A percentile compares a stretch with the other conserved stretches of the same genome.
These are phyloP conservation scores for Globisporangium barbulae DNA, from an alignment of 352 stramenopile genomes.

Conservation along the genomic window DNA sequence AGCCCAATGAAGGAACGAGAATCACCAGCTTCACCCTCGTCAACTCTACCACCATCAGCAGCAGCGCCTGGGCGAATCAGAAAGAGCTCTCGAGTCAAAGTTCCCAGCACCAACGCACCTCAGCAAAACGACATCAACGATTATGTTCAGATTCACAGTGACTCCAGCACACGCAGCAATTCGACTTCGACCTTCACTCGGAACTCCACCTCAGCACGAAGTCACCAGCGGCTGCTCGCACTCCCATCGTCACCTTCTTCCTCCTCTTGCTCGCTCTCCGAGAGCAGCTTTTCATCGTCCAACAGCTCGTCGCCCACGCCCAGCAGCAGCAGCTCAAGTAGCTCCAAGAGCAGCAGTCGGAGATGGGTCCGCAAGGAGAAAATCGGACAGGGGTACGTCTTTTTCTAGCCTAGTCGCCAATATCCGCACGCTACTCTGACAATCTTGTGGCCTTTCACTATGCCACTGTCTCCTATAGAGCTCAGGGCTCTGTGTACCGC, in stretches of 20 bases:
- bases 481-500: slow-evolving; percentile 70
- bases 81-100: not conserved
- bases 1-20: slow-evolving; percentile 2
- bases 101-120: not conserved
- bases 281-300: slow-evolving; percentile 21
- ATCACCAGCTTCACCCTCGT: not conserved
- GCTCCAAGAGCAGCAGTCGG: slow-evolving; percentile 18
- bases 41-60: not conserved
- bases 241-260: slow-evolving; percentile 24
- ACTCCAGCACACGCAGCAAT: not conserved
- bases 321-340: slow-evolving; percentile 6
- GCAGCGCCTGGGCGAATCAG: not conserved
- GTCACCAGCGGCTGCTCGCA: slow-evolving; percentile 4
- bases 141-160: not conserved
- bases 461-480: slow-evolving; percentile 15
- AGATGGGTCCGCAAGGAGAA: slow-evolving; percentile 71
- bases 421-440: not conserved
- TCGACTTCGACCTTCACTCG: not conserved
- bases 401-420: not conserved
- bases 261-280: slow-evolving; percentile 27
- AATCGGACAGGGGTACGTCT: slow-evolving; percentile 65
- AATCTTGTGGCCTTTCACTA: slow-evolving; percentile 2
- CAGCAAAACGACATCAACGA: not conserved
- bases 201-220: not conserved
- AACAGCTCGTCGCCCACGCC: slow-evolving; percentile 20